Evolutionary conservation across 1,284 basidiomycete species (phyloP), one percentile per base, ranked within the genome.

Genomic region (Trichosporon ovoides): DNA sequence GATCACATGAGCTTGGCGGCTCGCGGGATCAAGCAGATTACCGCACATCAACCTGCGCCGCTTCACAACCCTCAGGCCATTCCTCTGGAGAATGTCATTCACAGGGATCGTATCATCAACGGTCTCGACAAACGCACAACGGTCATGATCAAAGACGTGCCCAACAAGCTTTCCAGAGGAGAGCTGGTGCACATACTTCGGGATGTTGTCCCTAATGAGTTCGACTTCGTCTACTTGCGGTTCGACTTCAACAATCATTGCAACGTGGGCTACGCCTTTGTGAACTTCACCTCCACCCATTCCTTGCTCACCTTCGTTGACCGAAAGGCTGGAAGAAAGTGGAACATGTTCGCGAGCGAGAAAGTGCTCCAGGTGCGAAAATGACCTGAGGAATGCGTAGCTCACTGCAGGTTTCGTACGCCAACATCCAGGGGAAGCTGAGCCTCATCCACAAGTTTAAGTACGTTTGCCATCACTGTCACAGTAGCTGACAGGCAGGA

Each of bases 71-170:
- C 64, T 14, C 64, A 73, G 56, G 65, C 64, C 20, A 70, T 75
- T 46, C 72, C 71, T 2, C 59, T 62, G 28, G 63, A 69, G 36
- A 76, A 76, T 48, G 59, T 59, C 14, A 70, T 76, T n/a, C 67
- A 68, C 50, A 69, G 66, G 0, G 71, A 72, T 19, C 62, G 70
- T 40, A 66, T 76, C 19, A 3, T 11, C 11, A 13, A 54, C 73
- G 75, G 75, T 0, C 60, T 66, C 11, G 76, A 77, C 52, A 46
- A 31, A 3, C 68, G 75, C 19, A 78, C 76, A 0, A 74, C 75
- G 0, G 71, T 78, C 19, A 78, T 78, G 76, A 63, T 78, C 59
- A 78, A 78, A 59, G 75, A 78, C 54, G 74, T 77, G 7, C 76
- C 76, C 73, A 78, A 78, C 71, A 77, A 77, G 57, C 66, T 78